Percentiles rank a stretch among this genome's conserved stretches.
Conservation (phyloP, 2,329 filamentous ascomycete genomes). For the Epichloe baconii region DNA sequence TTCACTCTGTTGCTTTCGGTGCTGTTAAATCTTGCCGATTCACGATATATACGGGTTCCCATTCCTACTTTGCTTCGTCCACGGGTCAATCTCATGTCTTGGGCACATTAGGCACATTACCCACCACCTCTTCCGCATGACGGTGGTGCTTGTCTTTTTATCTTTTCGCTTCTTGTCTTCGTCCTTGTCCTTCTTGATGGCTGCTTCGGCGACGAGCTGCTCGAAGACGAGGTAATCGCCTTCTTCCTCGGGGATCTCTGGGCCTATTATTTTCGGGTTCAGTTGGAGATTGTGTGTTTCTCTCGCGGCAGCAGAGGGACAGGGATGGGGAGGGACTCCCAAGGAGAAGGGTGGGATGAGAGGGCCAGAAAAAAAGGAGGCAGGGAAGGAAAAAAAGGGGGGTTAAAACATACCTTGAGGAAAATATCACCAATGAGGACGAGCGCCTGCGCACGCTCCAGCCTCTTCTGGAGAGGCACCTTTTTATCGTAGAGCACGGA, state of each 20-base stretch:
- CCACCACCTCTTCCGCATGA: conserved; percentile 15
- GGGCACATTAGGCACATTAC: conserved; percentile 14
- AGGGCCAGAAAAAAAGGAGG: not conserved
- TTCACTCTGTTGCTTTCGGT: too few relatives aligned
- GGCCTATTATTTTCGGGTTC: conserved; percentile 40
- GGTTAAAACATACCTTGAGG: conserved; percentile 51
- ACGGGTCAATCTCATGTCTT: conserved; percentile 4
- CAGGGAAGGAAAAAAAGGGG: not conserved
- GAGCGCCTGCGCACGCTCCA: conserved; percentile 84
- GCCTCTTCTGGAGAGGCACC: conserved; percentile 67
- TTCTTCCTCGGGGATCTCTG: conserved; percentile 85
- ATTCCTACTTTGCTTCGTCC: not conserved
- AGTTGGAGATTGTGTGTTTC: too few relatives aligned
- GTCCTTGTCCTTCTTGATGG: conserved; percentile 86
- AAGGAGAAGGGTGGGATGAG: too few relatives aligned
- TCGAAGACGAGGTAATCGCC: conserved; percentile 98
- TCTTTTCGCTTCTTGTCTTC: conserved; percentile 53
- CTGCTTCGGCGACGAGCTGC: conserved; percentile 91
- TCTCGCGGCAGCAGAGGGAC: too few relatives aligned
- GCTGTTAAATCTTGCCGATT: not conserved
- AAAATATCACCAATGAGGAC: conserved; percentile 84
- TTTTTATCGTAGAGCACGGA: conserved; percentile 67
- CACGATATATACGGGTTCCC: not conserved
- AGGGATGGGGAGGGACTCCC: too few relatives aligned
- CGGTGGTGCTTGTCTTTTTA: conserved; percentile 30